Percentiles rank a stretch among this genome's conserved stretches.
Evolutionary conservation across 805 yeast species (phyloP).

Genomic region (Saccharomycopsis sp.): DNA sequence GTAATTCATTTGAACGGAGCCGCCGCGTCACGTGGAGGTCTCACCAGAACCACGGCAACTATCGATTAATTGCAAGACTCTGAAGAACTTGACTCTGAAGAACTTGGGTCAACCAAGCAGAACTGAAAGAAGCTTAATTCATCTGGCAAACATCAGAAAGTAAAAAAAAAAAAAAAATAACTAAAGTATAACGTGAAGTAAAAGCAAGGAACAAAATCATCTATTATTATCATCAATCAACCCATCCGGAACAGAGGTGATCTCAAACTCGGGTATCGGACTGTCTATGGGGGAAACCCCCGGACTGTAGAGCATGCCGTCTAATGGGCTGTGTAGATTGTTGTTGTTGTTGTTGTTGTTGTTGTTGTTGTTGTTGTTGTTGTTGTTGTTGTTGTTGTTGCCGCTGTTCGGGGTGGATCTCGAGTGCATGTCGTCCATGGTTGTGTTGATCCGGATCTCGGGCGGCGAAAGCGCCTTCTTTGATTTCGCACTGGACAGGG

Average conservation of each 20-base stretch:
- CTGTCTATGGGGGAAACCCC: conserved; percentile 16
- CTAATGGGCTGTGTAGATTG: too few species aligned
- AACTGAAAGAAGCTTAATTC: too few species aligned
- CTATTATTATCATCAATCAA: too few species aligned
- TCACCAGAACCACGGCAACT: too few species aligned
- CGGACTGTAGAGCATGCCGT: conserved; percentile 4
- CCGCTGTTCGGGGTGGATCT: background rate
- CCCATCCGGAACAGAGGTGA: background rate
- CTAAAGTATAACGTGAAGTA: background rate
- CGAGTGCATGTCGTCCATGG: background rate
- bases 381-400: background rate
- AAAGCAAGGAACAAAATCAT: conserved; percentile 1
- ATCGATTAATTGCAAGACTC: too few species aligned
- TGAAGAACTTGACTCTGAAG: too few species aligned
- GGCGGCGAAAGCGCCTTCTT: conserved; percentile 3
- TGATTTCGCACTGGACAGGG: background rate
- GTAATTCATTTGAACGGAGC: too few species aligned
- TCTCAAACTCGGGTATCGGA: conserved; percentile 18
- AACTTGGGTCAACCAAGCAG: too few species aligned
- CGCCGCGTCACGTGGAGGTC: too few species aligned
- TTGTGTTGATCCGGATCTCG: conserved; percentile 1
- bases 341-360: conserved; percentile 1
- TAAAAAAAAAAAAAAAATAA: conserved; percentile 3
- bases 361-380: background rate
- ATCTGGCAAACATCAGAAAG: conserved; percentile 1